These are phyloP conservation scores for Xanthoconium separans DNA, from an alignment of 1,284 basidiomycete genomes.

Conservation along the genomic window DNA sequence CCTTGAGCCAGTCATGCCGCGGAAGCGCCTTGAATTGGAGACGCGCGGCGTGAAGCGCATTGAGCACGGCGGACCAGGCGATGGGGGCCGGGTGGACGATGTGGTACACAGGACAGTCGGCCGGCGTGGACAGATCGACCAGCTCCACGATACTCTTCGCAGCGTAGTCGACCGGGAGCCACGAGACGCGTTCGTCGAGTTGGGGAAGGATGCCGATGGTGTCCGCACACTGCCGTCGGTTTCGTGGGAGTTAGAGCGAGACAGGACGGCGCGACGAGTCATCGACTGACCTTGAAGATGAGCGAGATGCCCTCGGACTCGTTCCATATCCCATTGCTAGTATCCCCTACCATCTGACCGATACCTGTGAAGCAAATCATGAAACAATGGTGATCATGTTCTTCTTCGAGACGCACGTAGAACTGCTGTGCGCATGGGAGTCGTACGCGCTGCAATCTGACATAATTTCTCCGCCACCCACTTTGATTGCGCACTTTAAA, in stretches of 20 bases:
- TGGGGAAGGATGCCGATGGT: conserved; percentile 45
- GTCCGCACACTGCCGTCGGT: conserved; percentile 36
- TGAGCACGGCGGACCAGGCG: conserved; percentile 45
- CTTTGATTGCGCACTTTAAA: conserved; percentile 38
- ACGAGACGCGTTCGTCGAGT: conserved; percentile 46
- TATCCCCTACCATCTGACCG: conserved; percentile 55
- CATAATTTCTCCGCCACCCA: conserved; percentile 64
- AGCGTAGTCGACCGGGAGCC: conserved; percentile 60
- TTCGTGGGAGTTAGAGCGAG: conserved; percentile 16
- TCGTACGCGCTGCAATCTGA: conserved; percentile 37
- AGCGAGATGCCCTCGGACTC: conserved; percentile 51
- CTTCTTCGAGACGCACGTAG: conserved; percentile 26
- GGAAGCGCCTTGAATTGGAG: conserved; percentile 46
- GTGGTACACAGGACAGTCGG: conserved; percentile 42
- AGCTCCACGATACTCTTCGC: conserved; percentile 53
- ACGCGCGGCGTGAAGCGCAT: conserved; percentile 39
- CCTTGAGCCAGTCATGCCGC: conserved; percentile 46
- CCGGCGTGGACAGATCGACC: conserved; percentile 19
- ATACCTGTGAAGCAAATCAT: conserved; percentile 32
- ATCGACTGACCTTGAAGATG: conserved; percentile 26
- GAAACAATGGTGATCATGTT: neutral
- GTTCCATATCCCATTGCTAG: conserved; percentile 56
- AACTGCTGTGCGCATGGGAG: conserved; percentile 38
- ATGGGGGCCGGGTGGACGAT: conserved; percentile 43
- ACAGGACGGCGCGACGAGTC: conserved; percentile 7